phyloP scores from a whole-genome alignment of 345 rosid species.

The Noccaea caerulescens region DNA sequence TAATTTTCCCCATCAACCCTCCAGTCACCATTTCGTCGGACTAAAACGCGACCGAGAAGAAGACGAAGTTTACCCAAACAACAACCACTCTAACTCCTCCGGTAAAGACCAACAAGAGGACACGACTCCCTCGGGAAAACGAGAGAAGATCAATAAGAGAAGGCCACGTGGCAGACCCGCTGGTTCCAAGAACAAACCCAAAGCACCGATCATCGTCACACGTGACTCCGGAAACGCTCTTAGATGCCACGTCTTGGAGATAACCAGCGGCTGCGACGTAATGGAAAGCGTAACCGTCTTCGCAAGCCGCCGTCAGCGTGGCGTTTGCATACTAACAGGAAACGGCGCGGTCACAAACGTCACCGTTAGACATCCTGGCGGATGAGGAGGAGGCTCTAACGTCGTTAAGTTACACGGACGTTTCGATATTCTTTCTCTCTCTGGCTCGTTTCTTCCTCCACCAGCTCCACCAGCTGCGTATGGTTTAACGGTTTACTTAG shows the following conservation, averaged over 20 bases:
- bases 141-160: slow-evolving; percentile 45
- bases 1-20: slow-evolving; percentile 14
- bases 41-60: slow-evolving; percentile 60
- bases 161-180: slow-evolving; percentile 80
- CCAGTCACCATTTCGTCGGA: slow-evolving; percentile 47
- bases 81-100: slow-evolving; percentile 23
- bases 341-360: slow-evolving; percentile 77
- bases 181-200: slow-evolving; percentile 86
- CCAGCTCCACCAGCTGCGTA: slow-evolving; percentile 88
- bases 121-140: not conserved
- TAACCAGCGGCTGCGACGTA: slow-evolving; percentile 67
- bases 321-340: slow-evolving; percentile 78
- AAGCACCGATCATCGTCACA: slow-evolving; percentile 80
- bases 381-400: slow-evolving; percentile 25
- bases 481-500: slow-evolving; percentile 71
- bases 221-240: slow-evolving; percentile 84
- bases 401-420: slow-evolving; percentile 74
- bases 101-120: slow-evolving; percentile 39
- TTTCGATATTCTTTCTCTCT: slow-evolving; percentile 78
- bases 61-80: slow-evolving; percentile 31
- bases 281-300: slow-evolving; percentile 75
- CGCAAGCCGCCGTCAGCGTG: slow-evolving; percentile 70
- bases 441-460: slow-evolving; percentile 88
- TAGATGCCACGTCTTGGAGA: slow-evolving; percentile 78
- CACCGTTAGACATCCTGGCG: slow-evolving; percentile 61